phyloP scores from a whole-genome alignment of 345 rosid species.

The Psidium guajava region DNA sequence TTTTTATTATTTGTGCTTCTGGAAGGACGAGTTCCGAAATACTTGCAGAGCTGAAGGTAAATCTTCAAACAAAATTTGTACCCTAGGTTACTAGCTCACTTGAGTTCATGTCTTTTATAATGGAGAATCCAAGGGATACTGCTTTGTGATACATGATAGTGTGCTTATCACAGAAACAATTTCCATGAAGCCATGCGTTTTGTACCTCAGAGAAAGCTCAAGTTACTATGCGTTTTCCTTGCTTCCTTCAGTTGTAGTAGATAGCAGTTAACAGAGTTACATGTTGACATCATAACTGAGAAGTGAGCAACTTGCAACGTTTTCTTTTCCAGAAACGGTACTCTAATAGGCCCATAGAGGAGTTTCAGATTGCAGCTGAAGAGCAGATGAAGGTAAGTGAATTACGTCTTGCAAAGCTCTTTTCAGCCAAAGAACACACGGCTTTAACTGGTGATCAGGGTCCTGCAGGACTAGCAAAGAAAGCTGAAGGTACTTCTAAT shows the following conservation, averaged over 20 bases:
- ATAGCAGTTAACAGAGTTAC: neutral
- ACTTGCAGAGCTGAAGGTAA: constrained; percentile 69
- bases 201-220: neutral
- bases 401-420: constrained; percentile 71
- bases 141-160: neutral
- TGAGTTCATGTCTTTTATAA: neutral
- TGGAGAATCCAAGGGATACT: neutral
- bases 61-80: neutral
- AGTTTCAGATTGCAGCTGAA: constrained; percentile 77
- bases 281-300: neutral
- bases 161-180: neutral
- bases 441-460: constrained; percentile 10
- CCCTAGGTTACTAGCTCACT: neutral
- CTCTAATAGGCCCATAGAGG: constrained; percentile 61
- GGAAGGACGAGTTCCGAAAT: constrained; percentile 70
- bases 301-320: neutral
- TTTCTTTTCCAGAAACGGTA: constrained; percentile 46
- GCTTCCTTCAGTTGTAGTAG: neutral
- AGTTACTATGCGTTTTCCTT: neutral
- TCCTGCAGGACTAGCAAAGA: constrained; percentile 16
- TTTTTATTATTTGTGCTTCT: constrained; percentile 71
- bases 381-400: constrained; percentile 90
- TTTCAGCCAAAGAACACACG: constrained; percentile 26
- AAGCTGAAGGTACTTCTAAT: constrained; percentile 42
- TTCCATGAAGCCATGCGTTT: neutral